phyloP scores from a whole-genome alignment of 805 yeast species.

The Zygoascus tannicola region DNA sequence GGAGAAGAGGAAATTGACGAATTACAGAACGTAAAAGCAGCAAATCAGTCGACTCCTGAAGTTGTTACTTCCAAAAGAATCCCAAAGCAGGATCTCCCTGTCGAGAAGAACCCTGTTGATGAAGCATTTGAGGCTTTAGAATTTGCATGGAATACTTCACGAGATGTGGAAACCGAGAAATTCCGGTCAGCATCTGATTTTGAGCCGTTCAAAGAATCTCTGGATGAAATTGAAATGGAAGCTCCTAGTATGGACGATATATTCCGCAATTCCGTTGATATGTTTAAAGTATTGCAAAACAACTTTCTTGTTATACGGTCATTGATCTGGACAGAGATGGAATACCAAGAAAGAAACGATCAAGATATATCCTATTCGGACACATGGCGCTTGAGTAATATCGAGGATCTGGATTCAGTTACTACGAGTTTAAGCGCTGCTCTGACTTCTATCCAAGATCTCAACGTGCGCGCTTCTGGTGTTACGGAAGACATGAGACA shows the following conservation, averaged over 20 bases:
- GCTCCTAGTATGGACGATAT: background rate
- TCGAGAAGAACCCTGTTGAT: no score
- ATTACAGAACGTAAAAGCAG: no score
- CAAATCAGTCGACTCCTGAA: no score
- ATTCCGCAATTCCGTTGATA: background rate
- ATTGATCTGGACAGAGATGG: background rate
- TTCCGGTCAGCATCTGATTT: background rate
- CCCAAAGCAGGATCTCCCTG: no score
- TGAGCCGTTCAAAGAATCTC: background rate
- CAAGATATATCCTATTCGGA: background rate
- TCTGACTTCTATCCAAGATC: background rate
- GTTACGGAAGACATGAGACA: background rate
- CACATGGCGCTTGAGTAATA: background rate
- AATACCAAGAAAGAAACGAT: background rate
- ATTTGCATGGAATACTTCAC: no score
- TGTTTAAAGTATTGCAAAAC: background rate
- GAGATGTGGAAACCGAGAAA: no score
- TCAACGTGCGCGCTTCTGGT: background rate
- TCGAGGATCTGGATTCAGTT: background rate
- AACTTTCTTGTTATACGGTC: background rate
- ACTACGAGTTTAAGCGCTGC: background rate
- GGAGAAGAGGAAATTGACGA: no score
- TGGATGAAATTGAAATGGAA: background rate
- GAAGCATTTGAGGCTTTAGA: no score
- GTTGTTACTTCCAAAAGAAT: no score